phyloP scores from a whole-genome alignment of 192 early-diverging fungal species.

The Coemansia sp. region DNA sequence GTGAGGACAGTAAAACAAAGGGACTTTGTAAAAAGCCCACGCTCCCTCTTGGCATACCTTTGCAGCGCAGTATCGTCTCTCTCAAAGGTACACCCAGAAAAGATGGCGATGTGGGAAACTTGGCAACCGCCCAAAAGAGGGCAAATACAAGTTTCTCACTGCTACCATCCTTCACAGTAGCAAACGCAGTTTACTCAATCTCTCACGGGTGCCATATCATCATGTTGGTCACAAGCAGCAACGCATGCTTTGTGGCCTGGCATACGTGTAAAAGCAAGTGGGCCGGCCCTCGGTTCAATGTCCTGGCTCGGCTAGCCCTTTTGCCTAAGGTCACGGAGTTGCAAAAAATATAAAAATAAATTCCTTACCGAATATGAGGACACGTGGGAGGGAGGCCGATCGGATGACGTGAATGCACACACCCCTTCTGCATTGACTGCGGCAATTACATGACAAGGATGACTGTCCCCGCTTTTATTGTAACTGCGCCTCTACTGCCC shows the following conservation, averaged over 20 bases:
- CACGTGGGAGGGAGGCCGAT: neutral
- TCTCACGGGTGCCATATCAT: neutral
- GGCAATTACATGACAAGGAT: neutral
- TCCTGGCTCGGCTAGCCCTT: neutral
- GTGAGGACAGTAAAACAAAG: neutral
- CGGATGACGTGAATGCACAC: neutral
- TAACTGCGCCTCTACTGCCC: conserved; percentile 5
- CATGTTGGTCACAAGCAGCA: neutral
- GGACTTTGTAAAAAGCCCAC: neutral
- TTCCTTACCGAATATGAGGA: neutral
- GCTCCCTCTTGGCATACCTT: neutral
- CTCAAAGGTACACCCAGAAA: neutral
- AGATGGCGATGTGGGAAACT: neutral
- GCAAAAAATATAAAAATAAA: too few species aligned
- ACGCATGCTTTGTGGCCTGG: neutral
- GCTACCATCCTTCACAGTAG: neutral
- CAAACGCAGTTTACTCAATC: neutral
- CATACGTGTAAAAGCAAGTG: neutral
- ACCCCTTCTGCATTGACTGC: neutral
- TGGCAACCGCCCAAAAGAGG: neutral
- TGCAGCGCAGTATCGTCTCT: neutral
- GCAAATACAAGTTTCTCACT: neutral
- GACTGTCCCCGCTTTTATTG: neutral
- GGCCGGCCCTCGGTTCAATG: conserved; percentile 2
- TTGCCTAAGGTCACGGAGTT: neutral